Evolutionary conservation across 169 alveolate genomes (phyloP), one percentile per base, ranked within the genome.

Genomic region (Plasmodium chabaudi): DNA sequence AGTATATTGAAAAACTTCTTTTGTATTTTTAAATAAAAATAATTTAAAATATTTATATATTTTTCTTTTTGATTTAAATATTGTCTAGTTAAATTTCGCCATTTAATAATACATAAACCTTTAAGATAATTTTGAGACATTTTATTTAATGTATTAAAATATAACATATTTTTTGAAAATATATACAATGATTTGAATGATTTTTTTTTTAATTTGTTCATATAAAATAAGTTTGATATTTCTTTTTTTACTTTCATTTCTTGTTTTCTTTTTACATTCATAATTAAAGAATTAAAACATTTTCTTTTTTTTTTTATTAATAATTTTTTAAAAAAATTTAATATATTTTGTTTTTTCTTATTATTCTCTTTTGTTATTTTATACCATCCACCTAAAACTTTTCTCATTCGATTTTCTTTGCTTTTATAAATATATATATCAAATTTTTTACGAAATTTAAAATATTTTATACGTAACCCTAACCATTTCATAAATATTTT

Each of bases 231-330:
- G 6, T 47, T 12, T 6, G 88, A 39, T 9, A 75, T 61, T 63
- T 75, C 64, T 17, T 75, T 55, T 67, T 75, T 61, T 21, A 75
- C 23, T 64, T 60, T 75, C 27, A 49, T 75, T 75, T 64, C 60
- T 56, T 57, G 46, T 19, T n/a, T 61, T n/a, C 9, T 51, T 9
- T 51, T 64, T n/a, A 49, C 88, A 75, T 75, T 34, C 6, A 10
- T 39, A 21, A 15, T 25, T 9, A 75, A 68, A 13, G 39, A 19
- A 56, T 47, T 17, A 53, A 61, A 75, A 23, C 15, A 6, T 55
- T 17, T 27, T 55, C 64, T 75, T 42, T 75, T 75, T 44, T 75
- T 75, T 75, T 67, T 75, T 64, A 61, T 75, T 42, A 75, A 63
- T 12, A 75, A 34, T 17, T 55, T 42, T 49, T 75, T 75, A 56